Evolutionary conservation across 2,329 filamentous ascomycete species (phyloP), one percentile per base, ranked within the genome.

Genomic region (Diaporthe sp.): DNA sequence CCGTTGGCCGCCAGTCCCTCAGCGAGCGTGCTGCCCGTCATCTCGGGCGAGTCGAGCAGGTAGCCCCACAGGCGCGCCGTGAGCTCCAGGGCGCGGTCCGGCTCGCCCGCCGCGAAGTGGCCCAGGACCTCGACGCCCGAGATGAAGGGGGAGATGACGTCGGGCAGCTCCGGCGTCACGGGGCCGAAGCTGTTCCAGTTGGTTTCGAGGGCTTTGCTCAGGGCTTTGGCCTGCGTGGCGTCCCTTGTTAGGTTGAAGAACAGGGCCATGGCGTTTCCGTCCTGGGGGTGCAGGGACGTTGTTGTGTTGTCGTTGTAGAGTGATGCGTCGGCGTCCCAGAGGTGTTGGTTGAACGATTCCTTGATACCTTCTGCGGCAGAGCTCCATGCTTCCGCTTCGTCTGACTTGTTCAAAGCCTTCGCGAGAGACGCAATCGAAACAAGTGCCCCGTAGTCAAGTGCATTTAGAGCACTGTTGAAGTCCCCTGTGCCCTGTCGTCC

Each of bases 371-470:
- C 73, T 34, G 72, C 72, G 22, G 51, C 79, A 15, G 79, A 76
- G 3, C 80, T 77, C 76, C 74, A 75, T 37, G 65, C 53, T 8
- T 79, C 74, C 31, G 78, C 83, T 83, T 83, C 86, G 55, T 76
- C 42, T 3, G 31, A 46, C 46, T 87, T 84, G 44, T 84, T 84
- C n/a, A 88, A 80, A 73, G 85, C 87, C 10, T 79, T 77, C 3
- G 87, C 87, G 2, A 91, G 85, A 79, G 72, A 88, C 84, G n/a
- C 84, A 87, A 58, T 87, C 87, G 31, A 68, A 28, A 84, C 84
- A 46, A 91, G 83, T 0, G 87, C 89, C 73, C 88, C 83, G 75
- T 88, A 87, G n/a, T 90, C 79, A 15, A 90, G 88, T 76, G 88
- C 86, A 78, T 87, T 88, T 4, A 87, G 87, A 80, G 89, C 87